Evolutionary conservation across 495 filamentous ascomycete genomes (phyloP).

Genomic region (Penicillium coffeae): DNA sequence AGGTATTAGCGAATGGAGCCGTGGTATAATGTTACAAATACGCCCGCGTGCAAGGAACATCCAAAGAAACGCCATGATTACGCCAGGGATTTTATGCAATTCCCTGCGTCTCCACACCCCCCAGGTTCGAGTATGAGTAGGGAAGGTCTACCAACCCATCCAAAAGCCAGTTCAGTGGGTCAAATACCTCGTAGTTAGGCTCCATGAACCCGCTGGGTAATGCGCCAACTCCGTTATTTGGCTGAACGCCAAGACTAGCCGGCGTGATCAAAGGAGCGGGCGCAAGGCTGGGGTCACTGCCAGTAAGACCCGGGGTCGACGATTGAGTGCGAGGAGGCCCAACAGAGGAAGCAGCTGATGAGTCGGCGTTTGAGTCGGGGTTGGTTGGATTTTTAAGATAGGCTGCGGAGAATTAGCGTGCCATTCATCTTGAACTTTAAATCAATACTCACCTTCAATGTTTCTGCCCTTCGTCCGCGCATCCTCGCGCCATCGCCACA

Average conservation of each 20-base stretch:
- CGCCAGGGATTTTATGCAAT: constrained; percentile 27
- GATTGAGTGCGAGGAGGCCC: constrained; percentile 28
- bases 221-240: constrained; percentile 35
- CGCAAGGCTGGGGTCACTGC: constrained; percentile 45
- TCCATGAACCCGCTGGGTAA: constrained; percentile 56
- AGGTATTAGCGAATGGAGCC: constrained; percentile 22
- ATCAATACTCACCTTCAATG: constrained; percentile 57
- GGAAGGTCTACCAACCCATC: constrained; percentile 81
- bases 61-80: constrained; percentile 12
- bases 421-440: background rate
- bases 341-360: constrained; percentile 60
- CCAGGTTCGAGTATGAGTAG: constrained; percentile 47
- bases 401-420: constrained; percentile 30
- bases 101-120: constrained; percentile 38
- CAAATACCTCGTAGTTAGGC: constrained; percentile 76
- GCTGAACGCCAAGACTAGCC: constrained; percentile 29
- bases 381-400: constrained; percentile 86
- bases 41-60: constrained; percentile 8
- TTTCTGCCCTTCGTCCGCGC: constrained; percentile 74
- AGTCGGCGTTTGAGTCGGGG: constrained; percentile 72
- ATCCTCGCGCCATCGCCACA: constrained; percentile 91
- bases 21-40: constrained; percentile 32
- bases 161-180: constrained; percentile 87
- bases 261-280: constrained; percentile 38
- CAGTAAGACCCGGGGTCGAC: constrained; percentile 34